Percentiles rank a stretch among this genome's conserved stretches.
phyloP scores from a whole-genome alignment of 257 asterid species.

The Eustoma russellianum region DNA sequence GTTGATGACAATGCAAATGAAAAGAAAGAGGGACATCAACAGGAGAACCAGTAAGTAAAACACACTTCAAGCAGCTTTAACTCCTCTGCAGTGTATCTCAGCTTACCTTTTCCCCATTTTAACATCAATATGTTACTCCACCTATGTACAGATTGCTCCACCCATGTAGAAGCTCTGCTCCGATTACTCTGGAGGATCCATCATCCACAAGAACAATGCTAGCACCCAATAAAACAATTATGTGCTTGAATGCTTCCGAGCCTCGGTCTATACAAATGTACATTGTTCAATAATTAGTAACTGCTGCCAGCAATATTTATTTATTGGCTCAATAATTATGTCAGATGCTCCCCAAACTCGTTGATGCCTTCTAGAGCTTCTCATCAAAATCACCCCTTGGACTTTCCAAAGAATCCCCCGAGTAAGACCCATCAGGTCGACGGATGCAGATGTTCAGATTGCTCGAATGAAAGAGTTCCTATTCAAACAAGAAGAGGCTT shows the following conservation, averaged over 20 bases:
- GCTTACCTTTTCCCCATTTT: constrained; percentile 14
- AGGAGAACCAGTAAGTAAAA: constrained; percentile 8
- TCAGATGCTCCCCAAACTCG: constrained; percentile 8
- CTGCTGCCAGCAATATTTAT: constrained; percentile 14
- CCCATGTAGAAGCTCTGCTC: constrained; percentile 16
- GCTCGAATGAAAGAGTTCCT: constrained; percentile 60
- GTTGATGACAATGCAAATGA: constrained; percentile 1
- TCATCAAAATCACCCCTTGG: constrained; percentile 49
- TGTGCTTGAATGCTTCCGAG: constrained; percentile 20
- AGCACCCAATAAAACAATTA: constrained; percentile 20
- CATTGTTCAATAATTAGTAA: constrained; percentile 28
- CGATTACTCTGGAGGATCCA: constrained; percentile 24
- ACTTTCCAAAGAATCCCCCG: constrained; percentile 79
- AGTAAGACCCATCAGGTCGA: constrained; percentile 74
- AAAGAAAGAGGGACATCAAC: constrained; percentile 5
- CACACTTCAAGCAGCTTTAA: constrained; percentile 9
- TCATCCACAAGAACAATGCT: constrained; percentile 33
- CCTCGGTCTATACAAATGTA: constrained; percentile 20
- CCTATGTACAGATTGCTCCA: constrained; percentile 21
- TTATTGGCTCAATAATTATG: constrained; percentile 4
- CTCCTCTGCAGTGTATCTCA: constrained; percentile 18
- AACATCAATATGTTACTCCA: constrained; percentile 21
- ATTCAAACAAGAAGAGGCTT: constrained; percentile 9
- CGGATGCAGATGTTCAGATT: constrained; percentile 74
- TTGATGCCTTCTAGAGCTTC: constrained; percentile 20